Conservation (phyloP, 768 basidiomycete genomes). For the Lyophyllum semitale region DNA sequence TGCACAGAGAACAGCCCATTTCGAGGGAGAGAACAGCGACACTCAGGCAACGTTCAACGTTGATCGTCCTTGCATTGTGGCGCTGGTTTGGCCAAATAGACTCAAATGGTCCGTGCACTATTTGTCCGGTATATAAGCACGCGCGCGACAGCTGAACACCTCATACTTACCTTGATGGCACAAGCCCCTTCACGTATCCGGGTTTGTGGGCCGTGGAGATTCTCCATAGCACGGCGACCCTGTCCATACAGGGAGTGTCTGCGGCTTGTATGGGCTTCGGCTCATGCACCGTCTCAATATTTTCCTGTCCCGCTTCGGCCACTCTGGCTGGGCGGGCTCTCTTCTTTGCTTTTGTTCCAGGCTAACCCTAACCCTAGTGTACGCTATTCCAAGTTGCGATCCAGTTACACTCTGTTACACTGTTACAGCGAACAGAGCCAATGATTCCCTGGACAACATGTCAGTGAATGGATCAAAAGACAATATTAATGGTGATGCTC, state of each 20-base stretch:
- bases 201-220: slow-evolving; percentile 59
- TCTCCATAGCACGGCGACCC: slow-evolving; percentile 74
- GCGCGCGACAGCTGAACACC: slow-evolving; percentile 8
- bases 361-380: slow-evolving; percentile 52
- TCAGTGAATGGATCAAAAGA: too few species aligned
- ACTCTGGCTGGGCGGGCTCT: slow-evolving; percentile 43
- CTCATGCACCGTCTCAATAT: slow-evolving; percentile 68
- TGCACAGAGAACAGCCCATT: too few species aligned
- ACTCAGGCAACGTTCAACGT: background rate
- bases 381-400: too few species aligned
- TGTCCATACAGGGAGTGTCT: slow-evolving; percentile 62
- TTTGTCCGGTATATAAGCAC: slow-evolving; percentile 19
- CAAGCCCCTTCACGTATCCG: slow-evolving; percentile 53
- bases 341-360: slow-evolving; percentile 22
- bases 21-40: background rate
- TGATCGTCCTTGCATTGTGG: background rate
- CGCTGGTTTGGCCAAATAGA: background rate
- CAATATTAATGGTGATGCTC: too few species aligned
- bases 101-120: slow-evolving; percentile 31
- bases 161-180: slow-evolving; percentile 67
- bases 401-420: too few species aligned
- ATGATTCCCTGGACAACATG: too few species aligned
- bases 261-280: slow-evolving; percentile 61
- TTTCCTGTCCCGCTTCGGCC: slow-evolving; percentile 60
- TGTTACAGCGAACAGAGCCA: too few species aligned